phyloP scores from a whole-genome alignment of 768 basidiomycete genomes.

The Baorangia bicolor region DNA sequence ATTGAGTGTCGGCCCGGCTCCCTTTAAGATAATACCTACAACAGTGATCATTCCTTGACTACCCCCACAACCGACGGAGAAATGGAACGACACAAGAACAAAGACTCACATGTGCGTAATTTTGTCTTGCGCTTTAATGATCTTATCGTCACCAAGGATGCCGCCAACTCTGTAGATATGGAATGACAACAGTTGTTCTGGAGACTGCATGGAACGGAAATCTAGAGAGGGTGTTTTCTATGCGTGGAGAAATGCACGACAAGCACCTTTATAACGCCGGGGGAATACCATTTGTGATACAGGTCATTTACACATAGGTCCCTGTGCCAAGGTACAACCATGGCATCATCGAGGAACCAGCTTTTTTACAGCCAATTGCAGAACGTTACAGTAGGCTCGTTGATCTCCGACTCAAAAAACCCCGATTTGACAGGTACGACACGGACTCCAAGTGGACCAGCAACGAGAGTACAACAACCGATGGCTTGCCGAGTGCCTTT shows the following conservation, averaged over 20 bases:
- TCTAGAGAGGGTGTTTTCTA: neutral
- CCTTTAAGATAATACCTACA: constrained; percentile 26
- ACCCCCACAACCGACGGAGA: neutral
- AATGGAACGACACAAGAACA: neutral
- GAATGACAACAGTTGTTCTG: constrained; percentile 13
- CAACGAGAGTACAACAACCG: no score
- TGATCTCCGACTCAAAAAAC: no score
- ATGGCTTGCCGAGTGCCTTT: no score
- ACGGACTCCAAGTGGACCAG: no score
- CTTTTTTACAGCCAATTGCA: no score
- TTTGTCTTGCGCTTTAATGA: constrained; percentile 28
- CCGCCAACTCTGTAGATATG: constrained; percentile 28
- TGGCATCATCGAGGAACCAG: neutral
- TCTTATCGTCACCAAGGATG: constrained; percentile 24
- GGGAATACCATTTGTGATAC: neutral
- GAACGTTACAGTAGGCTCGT: no score
- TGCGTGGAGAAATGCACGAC: neutral
- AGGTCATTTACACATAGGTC: neutral
- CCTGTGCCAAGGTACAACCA: neutral
- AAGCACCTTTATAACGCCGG: neutral
- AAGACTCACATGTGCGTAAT: constrained; percentile 18
- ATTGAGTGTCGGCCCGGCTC: constrained; percentile 15
- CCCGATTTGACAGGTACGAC: no score
- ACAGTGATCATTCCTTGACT: neutral
- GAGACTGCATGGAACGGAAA: neutral